A percentile compares a stretch with the other conserved stretches of the same genome.
These are phyloP conservation scores for Aspergillus diversus DNA, from an alignment of 495 filamentous ascomycete species.

Conservation along the genomic window DNA sequence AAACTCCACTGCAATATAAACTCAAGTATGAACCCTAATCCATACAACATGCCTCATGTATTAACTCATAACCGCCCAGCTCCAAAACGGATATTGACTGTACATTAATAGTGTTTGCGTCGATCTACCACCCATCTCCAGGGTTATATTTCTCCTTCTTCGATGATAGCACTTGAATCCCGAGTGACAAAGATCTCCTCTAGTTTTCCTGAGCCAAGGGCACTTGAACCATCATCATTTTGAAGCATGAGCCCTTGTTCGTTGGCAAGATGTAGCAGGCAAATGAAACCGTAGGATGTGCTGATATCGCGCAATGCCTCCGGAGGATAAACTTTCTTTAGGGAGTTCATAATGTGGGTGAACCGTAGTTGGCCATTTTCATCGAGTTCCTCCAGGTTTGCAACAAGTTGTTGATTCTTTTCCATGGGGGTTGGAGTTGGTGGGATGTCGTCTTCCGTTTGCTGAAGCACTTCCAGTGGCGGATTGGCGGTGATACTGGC, in stretches of 20 bases:
- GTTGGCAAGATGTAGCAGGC: slow-evolving; percentile 92
- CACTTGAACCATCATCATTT: slow-evolving; percentile 46
- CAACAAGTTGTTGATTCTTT: slow-evolving; percentile 23
- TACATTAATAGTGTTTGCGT: slow-evolving; percentile 24
- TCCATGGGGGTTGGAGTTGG: slow-evolving; percentile 40
- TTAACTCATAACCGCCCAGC: slow-evolving; percentile 14
- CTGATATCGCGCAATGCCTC: slow-evolving; percentile 90
- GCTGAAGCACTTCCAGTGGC: slow-evolving; percentile 30
- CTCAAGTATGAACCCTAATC: slow-evolving; percentile 11
- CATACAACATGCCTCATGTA: slow-evolving; percentile 22
- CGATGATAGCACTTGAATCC: slow-evolving; percentile 45
- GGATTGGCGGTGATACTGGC: slow-evolving; percentile 29
- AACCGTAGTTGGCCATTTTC: slow-evolving; percentile 69
- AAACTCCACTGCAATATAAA: slow-evolving; percentile 37
- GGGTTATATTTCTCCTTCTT: slow-evolving; percentile 41
- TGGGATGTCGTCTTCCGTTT: slow-evolving; percentile 36
- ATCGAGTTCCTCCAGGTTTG: slow-evolving; percentile 24
- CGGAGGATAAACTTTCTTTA: slow-evolving; percentile 84
- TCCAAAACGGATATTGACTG: slow-evolving; percentile 22
- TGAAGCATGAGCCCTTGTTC: slow-evolving; percentile 84
- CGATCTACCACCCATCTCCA: neutral
- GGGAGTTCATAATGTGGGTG: slow-evolving; percentile 84
- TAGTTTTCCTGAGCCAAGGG: slow-evolving; percentile 32
- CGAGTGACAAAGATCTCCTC: slow-evolving; percentile 51
- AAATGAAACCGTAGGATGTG: slow-evolving; percentile 97